Evolutionary conservation across 2,329 filamentous ascomycete species (phyloP), one percentile per base, ranked within the genome.

Genomic region (Septoria linicola): DNA sequence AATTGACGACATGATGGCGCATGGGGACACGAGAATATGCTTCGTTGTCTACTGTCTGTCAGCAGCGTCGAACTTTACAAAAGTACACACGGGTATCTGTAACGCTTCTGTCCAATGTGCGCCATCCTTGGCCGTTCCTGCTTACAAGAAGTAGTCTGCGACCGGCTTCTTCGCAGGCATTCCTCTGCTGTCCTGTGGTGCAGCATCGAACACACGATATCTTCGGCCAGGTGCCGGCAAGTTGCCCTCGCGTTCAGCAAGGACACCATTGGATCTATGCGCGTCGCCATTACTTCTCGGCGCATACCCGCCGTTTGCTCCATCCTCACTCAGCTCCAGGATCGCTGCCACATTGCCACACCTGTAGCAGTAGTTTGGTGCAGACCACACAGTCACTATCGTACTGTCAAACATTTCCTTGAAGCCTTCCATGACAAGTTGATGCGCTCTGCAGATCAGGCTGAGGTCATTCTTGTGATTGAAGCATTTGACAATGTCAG

Each of bases 141-240:
- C 32, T 59, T 37, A 78, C 72, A 99, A 76, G 71, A 99, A 99
- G 76, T 97, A 99, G 73, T 97, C 92, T 11, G 90, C 90, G 46
- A 96, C 89, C 2, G 93, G 93, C 72, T 97, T 97, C 80, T 99
- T 99, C 2, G 93, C 93, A 53, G 93, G 93, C 93, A 99, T 99
- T 3, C 93, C 93, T 63, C 93, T 81, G 1, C 87, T 90, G 70
- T 97, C 93, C 73, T 99, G 93, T 45, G 93, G 91, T 47, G 93
- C 93, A 0, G 93, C 93, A 66, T 97, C 91, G 68, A 99, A 99
- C 8, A 99, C 92, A 30, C 92, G 79, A 72, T 99, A 99, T 60
- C 93, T 78, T 63, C 93, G 80, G 2, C 91, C 93, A 1, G 93
- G 93, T 1, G 91, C 91, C 52, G 73, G 70, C 36, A 74, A 66